Evolutionary conservation across 352 stramenopile species (phyloP).

Genomic region (Blastocystis sp.): DNA sequence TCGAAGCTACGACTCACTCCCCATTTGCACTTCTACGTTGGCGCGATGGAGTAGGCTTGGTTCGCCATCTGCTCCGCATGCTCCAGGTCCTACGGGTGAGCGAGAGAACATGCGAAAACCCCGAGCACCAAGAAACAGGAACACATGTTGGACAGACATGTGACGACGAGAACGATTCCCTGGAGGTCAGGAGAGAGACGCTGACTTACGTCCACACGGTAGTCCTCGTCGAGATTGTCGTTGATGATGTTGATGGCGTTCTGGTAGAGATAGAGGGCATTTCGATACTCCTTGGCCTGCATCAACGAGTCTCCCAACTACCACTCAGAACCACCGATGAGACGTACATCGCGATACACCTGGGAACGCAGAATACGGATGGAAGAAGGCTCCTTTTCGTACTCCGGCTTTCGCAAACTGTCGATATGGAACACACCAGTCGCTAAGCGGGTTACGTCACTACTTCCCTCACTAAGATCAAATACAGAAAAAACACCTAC

Average conservation of each 20-base stretch:
- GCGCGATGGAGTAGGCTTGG: background rate
- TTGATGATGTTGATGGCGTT: background rate
- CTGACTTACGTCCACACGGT: background rate
- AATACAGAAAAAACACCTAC: background rate
- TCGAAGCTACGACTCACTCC: background rate
- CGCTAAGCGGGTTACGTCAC: background rate
- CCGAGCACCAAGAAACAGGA: constrained; percentile 3
- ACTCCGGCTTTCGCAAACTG: background rate
- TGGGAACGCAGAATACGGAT: background rate
- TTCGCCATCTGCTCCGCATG: constrained; percentile 21
- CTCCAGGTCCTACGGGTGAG: background rate
- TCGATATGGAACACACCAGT: background rate
- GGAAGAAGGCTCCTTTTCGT: background rate
- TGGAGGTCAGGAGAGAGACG: background rate
- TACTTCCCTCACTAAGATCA: background rate
- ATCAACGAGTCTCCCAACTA: background rate
- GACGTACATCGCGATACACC: background rate
- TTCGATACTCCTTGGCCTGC: background rate
- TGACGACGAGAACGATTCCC: background rate
- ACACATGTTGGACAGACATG: background rate
- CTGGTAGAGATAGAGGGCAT: background rate
- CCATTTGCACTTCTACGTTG: background rate
- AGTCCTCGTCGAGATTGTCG: background rate
- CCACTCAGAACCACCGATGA: background rate
- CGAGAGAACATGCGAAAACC: background rate